phyloP scores from a whole-genome alignment of 2,329 filamentous ascomycete genomes.

The Sclerotinia glacialis region DNA sequence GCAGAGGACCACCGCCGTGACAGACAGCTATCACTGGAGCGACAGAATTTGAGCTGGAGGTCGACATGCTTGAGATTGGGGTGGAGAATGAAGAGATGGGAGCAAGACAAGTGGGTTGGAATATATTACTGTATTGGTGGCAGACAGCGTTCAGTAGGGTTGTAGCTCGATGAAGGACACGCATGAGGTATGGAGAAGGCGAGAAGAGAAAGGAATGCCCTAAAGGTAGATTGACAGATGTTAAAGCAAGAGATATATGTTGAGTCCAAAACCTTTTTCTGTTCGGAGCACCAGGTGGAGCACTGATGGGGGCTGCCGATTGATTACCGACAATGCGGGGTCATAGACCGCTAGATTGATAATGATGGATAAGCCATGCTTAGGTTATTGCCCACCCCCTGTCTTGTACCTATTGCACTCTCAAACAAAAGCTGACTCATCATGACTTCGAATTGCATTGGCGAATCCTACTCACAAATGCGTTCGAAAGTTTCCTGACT shows the following conservation, averaged over 20 bases:
- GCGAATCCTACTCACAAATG: too few relatives aligned
- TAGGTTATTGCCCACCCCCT: background rate
- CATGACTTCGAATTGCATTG: too few relatives aligned
- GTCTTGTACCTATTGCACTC: background rate
- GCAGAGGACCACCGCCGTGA: slow-evolving; percentile 50
- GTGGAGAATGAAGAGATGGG: slow-evolving; percentile 3
- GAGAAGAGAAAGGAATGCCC: background rate
- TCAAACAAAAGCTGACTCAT: too few relatives aligned
- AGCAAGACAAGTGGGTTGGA: slow-evolving; percentile 5
- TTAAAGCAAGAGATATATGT: slow-evolving; percentile 7
- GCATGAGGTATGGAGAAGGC: slow-evolving; percentile 2
- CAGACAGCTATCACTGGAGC: slow-evolving; percentile 31
- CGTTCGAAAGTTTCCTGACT: too few relatives aligned
- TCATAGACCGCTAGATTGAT: slow-evolving; percentile 1
- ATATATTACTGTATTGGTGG: slow-evolving; percentile 18
- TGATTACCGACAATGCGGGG: slow-evolving; percentile 7
- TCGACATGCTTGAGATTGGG: slow-evolving; percentile 4
- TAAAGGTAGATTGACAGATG: background rate
- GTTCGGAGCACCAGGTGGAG: too few relatives aligned
- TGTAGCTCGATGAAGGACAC: background rate
- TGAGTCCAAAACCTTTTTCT: background rate
- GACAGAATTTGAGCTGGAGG: background rate
- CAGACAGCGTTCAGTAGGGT: slow-evolving; percentile 9
- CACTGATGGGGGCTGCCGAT: background rate
- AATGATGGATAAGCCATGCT: slow-evolving; percentile 3